Evolutionary conservation across 768 basidiomycete genomes (phyloP).

Genomic region (Termitomyces titanicus): DNA sequence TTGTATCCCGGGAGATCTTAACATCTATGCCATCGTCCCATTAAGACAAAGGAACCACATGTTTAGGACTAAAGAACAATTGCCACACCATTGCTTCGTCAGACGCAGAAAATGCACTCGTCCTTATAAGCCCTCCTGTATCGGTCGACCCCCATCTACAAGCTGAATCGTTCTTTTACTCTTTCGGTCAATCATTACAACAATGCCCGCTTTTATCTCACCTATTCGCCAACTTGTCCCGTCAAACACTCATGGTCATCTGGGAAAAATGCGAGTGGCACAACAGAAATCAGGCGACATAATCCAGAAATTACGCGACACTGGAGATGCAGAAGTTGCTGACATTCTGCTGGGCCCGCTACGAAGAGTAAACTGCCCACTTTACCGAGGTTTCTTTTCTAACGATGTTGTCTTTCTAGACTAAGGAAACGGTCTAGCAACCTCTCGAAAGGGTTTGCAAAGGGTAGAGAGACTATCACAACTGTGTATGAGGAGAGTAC

Average conservation of each 20-base stretch:
- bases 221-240: too few species aligned
- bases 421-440: neutral
- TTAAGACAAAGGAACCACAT: too few species aligned
- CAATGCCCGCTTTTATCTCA: too few species aligned
- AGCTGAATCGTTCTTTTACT: too few species aligned
- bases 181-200: too few species aligned
- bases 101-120: too few species aligned
- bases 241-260: neutral
- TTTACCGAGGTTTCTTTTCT: neutral
- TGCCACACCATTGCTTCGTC: too few species aligned
- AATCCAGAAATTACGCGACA: neutral
- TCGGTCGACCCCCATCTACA: too few species aligned
- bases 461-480: neutral
- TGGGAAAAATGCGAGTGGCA: neutral
- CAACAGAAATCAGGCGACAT: neutral
- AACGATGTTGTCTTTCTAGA: neutral
- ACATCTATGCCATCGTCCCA: too few species aligned
- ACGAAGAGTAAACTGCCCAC: neutral
- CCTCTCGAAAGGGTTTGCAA: neutral
- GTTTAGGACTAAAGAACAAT: too few species aligned
- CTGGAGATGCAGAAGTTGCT: neutral
- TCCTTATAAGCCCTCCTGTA: too few species aligned
- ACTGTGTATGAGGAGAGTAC: neutral
- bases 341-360: neutral
- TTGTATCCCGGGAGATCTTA: too few species aligned